A percentile compares a stretch with the other conserved stretches of the same genome.
Evolutionary conservation across 768 basidiomycete species (phyloP).

Genomic region (Hygrophorus pudorinus): DNA sequence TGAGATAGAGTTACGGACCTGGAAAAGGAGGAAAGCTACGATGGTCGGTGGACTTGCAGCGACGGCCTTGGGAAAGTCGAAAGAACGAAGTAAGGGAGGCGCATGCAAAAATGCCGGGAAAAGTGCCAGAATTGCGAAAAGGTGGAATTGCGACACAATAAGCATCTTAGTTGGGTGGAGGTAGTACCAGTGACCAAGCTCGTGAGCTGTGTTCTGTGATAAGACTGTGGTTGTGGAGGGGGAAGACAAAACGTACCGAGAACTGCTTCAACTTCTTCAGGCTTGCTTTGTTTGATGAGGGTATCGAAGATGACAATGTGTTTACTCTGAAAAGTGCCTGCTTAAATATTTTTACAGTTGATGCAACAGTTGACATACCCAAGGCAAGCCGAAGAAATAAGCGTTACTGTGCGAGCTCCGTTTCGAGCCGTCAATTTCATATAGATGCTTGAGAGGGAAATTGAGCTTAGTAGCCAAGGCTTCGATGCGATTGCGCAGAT

Average conservation of each 20-base stretch:
- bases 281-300: conserved; percentile 81
- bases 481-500: conserved; percentile 72
- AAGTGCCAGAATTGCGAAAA: conserved; percentile 75
- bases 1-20: conserved; percentile 25
- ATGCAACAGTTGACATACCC: conserved; percentile 38
- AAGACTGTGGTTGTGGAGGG: neutral
- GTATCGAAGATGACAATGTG: conserved; percentile 98
- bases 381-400: conserved; percentile 97
- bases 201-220: conserved; percentile 52
- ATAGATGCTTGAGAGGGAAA: conserved; percentile 91
- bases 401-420: conserved; percentile 93
- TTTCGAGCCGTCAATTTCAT: conserved; percentile 96
- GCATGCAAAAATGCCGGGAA: conserved; percentile 89
- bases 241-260: conserved; percentile 34
- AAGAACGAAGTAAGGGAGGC: conserved; percentile 66
- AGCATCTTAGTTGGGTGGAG: conserved; percentile 87
- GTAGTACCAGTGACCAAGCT: conserved; percentile 94
- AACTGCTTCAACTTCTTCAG: conserved; percentile 96
- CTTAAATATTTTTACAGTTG: neutral
- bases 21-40: conserved; percentile 81
- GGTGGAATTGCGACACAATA: conserved; percentile 76
- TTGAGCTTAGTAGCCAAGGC: conserved; percentile 67
- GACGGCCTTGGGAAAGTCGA: conserved; percentile 64
- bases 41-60: conserved; percentile 67
- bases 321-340: conserved; percentile 47